These are phyloP conservation scores for Aspergillus hancockii DNA, from an alignment of 495 filamentous ascomycete genomes.

Conservation along the genomic window DNA sequence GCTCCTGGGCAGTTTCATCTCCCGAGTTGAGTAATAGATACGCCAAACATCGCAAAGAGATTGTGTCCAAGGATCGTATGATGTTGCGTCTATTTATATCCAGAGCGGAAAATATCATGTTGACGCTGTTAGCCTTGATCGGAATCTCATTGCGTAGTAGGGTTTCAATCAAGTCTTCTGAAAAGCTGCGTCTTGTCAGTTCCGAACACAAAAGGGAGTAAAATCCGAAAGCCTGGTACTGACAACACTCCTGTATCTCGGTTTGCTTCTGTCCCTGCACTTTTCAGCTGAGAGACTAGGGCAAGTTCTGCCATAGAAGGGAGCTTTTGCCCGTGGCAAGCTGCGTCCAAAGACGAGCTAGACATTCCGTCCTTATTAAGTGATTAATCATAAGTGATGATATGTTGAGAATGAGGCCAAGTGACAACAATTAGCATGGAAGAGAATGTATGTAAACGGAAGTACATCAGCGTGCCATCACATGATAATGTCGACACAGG, in stretches of 20 bases:
- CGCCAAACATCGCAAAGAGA: slow-evolving; percentile 13
- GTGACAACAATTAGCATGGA: neutral
- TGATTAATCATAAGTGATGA: neutral
- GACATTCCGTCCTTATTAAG: neutral
- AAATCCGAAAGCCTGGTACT: neutral
- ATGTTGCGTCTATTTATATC: neutral
- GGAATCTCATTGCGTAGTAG: neutral
- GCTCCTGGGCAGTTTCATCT: neutral
- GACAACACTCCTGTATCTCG: neutral
- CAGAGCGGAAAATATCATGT: neutral
- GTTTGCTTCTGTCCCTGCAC: neutral
- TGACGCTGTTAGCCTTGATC: neutral
- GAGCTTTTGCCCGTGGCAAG: neutral
- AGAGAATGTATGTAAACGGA: neutral
- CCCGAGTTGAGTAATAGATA: slow-evolving; percentile 13
- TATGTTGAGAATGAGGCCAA: neutral
- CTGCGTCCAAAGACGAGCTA: neutral
- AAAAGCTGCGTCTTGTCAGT: neutral
- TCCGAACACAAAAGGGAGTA: neutral
- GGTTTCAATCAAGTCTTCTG: neutral
- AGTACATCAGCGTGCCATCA: slow-evolving; percentile 2
- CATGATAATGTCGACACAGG: neutral
- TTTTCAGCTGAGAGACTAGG: neutral
- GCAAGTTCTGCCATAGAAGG: neutral
- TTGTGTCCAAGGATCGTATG: neutral